A percentile compares a stretch with the other conserved stretches of the same genome.
Conservation (phyloP, 2,329 filamentous ascomycete genomes). For the Apiospora pterosperma region DNA sequence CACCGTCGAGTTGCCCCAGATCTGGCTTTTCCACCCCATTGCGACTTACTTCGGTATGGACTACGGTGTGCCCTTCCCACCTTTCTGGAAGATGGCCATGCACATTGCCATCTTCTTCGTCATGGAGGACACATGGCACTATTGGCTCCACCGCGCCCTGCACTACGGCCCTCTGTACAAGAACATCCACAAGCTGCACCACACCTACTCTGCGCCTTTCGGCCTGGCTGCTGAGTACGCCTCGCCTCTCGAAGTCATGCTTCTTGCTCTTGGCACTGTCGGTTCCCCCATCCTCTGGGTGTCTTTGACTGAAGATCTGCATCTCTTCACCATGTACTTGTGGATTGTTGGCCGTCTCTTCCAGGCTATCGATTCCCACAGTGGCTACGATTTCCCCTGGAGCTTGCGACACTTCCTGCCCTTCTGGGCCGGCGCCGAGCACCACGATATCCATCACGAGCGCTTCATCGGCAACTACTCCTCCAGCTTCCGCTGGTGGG, state of each 20-base stretch:
- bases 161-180: conserved; percentile 97
- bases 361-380: conserved; percentile 97
- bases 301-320: conserved; percentile 77
- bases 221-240: conserved; percentile 96
- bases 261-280: conserved; percentile 84
- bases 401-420: conserved; percentile 91
- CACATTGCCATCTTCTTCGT: conserved; percentile 95
- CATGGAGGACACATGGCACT: conserved; percentile 96
- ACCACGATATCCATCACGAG: conserved; percentile 97
- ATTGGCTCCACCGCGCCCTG: conserved; percentile 89
- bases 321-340: conserved; percentile 95
- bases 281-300: conserved; percentile 81
- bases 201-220: conserved; percentile 97
- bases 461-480: conserved; percentile 98
- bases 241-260: conserved; percentile 94
- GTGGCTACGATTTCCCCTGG: conserved; percentile 98
- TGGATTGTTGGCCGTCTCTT: conserved; percentile 94
- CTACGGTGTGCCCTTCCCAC: conserved; percentile 86
- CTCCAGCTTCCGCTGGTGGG: conserved; percentile 99
- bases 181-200: conserved; percentile 97
- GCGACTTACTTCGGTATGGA: conserved; percentile 88
- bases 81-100: conserved; percentile 78
- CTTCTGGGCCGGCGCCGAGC: conserved; percentile 95
- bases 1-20: conserved; percentile 96
- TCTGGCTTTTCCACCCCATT: conserved; percentile 98